Percentiles rank a stretch among this genome's conserved stretches.
phyloP scores from a whole-genome alignment of 805 yeast species.

The Saccharomycopsis malanga region DNA sequence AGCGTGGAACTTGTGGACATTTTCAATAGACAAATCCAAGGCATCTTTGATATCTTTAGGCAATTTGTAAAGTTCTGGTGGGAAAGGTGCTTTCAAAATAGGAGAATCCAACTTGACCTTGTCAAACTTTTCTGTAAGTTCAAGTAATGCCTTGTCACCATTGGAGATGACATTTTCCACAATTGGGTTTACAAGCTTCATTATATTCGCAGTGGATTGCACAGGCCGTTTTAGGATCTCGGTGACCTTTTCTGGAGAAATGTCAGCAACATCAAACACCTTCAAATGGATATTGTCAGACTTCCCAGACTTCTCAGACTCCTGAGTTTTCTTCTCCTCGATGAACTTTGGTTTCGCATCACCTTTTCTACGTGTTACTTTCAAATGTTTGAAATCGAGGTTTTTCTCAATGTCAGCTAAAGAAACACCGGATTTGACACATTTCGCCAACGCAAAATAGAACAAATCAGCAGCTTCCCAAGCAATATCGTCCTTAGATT shows the following conservation, averaged over 20 bases:
- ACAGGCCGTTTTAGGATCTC: slow-evolving; percentile 86
- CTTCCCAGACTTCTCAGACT: slow-evolving; percentile 22
- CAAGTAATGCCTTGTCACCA: slow-evolving; percentile 88
- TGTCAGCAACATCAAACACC: slow-evolving; percentile 37
- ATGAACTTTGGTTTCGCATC: slow-evolving; percentile 76
- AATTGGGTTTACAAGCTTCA: slow-evolving; percentile 88
- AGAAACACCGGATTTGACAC: slow-evolving; percentile 70
- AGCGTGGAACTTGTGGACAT: slow-evolving; percentile 85
- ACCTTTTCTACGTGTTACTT: slow-evolving; percentile 89
- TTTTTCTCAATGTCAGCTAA: slow-evolving; percentile 77
- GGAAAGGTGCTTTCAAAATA: slow-evolving; percentile 81
- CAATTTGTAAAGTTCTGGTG: slow-evolving; percentile 62
- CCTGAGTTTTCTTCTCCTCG: slow-evolving; percentile 24
- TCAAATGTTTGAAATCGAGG: slow-evolving; percentile 73
- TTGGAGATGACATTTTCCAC: slow-evolving; percentile 64
- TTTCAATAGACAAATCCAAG: slow-evolving; percentile 81
- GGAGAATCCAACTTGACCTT: slow-evolving; percentile 69
- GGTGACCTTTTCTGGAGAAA: slow-evolving; percentile 40
- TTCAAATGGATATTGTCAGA: slow-evolving; percentile 41
- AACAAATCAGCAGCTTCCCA: slow-evolving; percentile 98
- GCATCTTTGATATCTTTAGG: slow-evolving; percentile 73
- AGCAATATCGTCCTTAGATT: slow-evolving; percentile 58
- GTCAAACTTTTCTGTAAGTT: slow-evolving; percentile 86
- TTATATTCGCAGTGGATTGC: slow-evolving; percentile 85
- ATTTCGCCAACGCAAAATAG: slow-evolving; percentile 66